Conservation (phyloP, 495 filamentous ascomycete species). For the Cudoniella acicularis region DNA sequence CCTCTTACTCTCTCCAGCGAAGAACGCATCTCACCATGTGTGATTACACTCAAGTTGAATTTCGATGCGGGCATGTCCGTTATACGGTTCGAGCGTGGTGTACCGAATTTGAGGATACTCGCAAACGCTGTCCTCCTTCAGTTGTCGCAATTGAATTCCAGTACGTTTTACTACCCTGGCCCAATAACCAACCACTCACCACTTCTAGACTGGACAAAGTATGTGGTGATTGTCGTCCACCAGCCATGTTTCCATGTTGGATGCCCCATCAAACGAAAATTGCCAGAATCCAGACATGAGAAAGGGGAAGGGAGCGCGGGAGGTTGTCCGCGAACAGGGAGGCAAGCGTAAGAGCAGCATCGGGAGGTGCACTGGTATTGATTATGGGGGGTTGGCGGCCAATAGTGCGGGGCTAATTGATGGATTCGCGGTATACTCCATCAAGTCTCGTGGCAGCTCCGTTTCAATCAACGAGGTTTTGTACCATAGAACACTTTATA, state of each 20-base stretch:
- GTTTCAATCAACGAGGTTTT: too few species aligned
- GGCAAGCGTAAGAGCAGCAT: not conserved
- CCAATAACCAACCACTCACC: not conserved
- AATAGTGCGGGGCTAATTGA: not conserved
- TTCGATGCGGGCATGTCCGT: conserved; percentile 39
- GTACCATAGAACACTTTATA: too few species aligned
- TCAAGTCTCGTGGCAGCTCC: not conserved
- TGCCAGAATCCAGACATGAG: not conserved
- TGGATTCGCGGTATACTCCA: not conserved
- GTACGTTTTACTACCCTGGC: not conserved
- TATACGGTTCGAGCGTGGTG: conserved; percentile 43
- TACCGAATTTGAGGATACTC: conserved; percentile 34
- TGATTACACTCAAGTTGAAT: conserved; percentile 30
- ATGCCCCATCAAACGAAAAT: conserved; percentile 1
- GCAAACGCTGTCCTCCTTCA: conserved; percentile 38
- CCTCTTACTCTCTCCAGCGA: too few species aligned
- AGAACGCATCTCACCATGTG: conserved; percentile 20
- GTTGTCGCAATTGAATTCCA: conserved; percentile 38
- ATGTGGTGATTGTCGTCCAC: conserved; percentile 12
- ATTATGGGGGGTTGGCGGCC: not conserved
- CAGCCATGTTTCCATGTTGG: not conserved
- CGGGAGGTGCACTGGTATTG: not conserved
- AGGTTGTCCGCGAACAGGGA: not conserved
- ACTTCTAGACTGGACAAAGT: conserved; percentile 6
- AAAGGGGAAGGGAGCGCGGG: not conserved